Conservation (phyloP, 176 grass and related monocot species). For the Chrysopogon serrulatus region DNA sequence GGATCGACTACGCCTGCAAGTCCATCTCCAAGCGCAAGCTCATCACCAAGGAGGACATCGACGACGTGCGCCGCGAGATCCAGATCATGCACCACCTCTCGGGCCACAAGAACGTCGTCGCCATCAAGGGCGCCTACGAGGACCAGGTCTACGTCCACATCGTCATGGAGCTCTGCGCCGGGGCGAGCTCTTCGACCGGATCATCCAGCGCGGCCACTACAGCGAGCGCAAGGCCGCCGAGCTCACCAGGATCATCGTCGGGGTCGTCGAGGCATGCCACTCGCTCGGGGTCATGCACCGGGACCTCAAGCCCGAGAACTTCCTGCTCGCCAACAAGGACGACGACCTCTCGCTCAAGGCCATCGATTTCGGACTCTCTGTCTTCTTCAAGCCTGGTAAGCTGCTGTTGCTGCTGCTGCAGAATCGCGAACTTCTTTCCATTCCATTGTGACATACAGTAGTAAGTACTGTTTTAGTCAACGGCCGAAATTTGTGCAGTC, state of each 20-base stretch:
- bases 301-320: constrained; percentile 98
- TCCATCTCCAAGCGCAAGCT: constrained; percentile 98
- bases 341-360: constrained; percentile 90
- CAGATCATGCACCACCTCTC: constrained; percentile 99
- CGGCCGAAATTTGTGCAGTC: neutral
- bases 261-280: constrained; percentile 95
- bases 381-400: constrained; percentile 97
- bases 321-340: constrained; percentile 82
- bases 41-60: constrained; percentile 83
- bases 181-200: constrained; percentile 98
- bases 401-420: neutral
- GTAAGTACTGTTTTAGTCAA: neutral
- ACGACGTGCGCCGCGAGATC: constrained; percentile 99
- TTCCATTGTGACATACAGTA: neutral
- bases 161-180: constrained; percentile 97
- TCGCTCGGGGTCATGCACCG: constrained; percentile 97
- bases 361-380: constrained; percentile 95
- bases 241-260: constrained; percentile 85
- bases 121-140: constrained; percentile 96
- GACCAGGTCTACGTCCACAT: constrained; percentile 89
- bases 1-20: constrained; percentile 82
- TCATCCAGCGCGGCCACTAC: constrained; percentile 90
- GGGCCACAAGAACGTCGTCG: constrained; percentile 77
- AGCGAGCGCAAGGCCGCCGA: constrained; percentile 98
- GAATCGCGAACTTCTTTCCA: neutral